These are phyloP conservation scores for Avicennia marina DNA, from an alignment of 257 asterid species.

Conservation along the genomic window DNA sequence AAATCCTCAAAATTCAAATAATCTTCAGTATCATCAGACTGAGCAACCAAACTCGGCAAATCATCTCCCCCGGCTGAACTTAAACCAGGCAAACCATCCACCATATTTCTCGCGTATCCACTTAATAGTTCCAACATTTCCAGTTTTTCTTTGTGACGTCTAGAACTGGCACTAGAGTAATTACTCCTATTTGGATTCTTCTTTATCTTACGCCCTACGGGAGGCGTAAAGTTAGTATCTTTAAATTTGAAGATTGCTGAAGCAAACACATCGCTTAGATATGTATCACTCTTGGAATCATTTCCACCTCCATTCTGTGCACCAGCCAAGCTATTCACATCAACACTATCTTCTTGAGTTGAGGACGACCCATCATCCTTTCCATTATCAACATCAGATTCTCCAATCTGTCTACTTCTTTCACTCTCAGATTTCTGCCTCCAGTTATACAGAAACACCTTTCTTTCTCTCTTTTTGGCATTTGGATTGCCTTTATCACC, in stretches of 20 bases:
- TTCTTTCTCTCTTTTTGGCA: slow-evolving; percentile 43
- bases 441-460: slow-evolving; percentile 84
- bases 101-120: slow-evolving; percentile 39
- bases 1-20: slow-evolving; percentile 63
- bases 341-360: slow-evolving; percentile 45
- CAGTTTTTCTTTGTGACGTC: slow-evolving; percentile 44
- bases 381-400: slow-evolving; percentile 38
- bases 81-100: slow-evolving; percentile 35
- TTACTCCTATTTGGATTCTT: slow-evolving; percentile 50
- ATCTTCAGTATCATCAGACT: slow-evolving; percentile 75
- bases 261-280: slow-evolving; percentile 49
- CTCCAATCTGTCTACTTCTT: slow-evolving; percentile 47
- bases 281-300: slow-evolving; percentile 83
- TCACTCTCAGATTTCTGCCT: slow-evolving; percentile 77
- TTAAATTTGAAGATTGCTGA: slow-evolving; percentile 53
- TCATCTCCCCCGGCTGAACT: slow-evolving; percentile 67
- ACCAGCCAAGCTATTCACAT: slow-evolving; percentile 53
- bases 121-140: slow-evolving; percentile 37
- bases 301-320: slow-evolving; percentile 54
- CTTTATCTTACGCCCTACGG: slow-evolving; percentile 54
- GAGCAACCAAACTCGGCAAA: slow-evolving; percentile 57
- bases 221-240: slow-evolving; percentile 48
- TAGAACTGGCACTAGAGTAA: slow-evolving; percentile 30
- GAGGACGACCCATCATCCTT: slow-evolving; percentile 30
- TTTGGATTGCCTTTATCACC: slow-evolving; percentile 27